Conservation (phyloP, 768 basidiomycete genomes). For the Harrya chromipes region DNA sequence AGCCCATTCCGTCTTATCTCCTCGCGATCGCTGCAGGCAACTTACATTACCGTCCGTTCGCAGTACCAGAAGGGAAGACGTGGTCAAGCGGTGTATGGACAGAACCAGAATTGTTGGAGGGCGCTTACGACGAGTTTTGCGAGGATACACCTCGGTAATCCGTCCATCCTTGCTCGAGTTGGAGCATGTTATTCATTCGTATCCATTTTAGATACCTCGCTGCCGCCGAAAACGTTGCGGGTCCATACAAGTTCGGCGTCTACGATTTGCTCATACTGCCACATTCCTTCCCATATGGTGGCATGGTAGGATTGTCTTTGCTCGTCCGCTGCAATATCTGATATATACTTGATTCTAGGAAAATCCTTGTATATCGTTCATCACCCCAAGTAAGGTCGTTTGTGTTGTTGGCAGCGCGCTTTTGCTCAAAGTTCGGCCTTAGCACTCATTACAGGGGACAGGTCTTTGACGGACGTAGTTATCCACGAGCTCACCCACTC, state of each 20-base stretch:
- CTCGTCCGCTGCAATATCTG: not conserved
- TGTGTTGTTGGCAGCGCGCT: too few relatives aligned
- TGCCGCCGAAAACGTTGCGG: constrained; percentile 66
- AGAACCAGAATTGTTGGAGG: constrained; percentile 78
- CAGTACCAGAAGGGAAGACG: constrained; percentile 52
- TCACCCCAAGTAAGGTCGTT: constrained; percentile 69
- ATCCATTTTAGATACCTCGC: constrained; percentile 57
- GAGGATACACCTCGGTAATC: constrained; percentile 74
- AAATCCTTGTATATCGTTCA: constrained; percentile 84
- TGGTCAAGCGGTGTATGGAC: constrained; percentile 91
- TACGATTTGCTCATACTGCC: constrained; percentile 90
- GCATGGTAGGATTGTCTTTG: constrained; percentile 52
- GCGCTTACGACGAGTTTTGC: constrained; percentile 82
- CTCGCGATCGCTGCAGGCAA: constrained; percentile 89
- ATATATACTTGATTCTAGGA: constrained; percentile 46
- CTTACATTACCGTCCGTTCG: constrained; percentile 68
- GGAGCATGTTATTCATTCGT: not conserved
- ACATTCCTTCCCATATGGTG: constrained; percentile 90
- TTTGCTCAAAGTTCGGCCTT: not conserved
- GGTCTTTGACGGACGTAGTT: constrained; percentile 82
- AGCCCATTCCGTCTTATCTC: constrained; percentile 89
- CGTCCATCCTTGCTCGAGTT: too few relatives aligned
- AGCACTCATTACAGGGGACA: constrained; percentile 86
- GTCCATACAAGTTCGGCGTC: constrained; percentile 78
- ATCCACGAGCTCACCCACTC: constrained; percentile 86